phyloP scores from a whole-genome alignment of 768 basidiomycete species.

The Pleurotus tuoliensis region DNA sequence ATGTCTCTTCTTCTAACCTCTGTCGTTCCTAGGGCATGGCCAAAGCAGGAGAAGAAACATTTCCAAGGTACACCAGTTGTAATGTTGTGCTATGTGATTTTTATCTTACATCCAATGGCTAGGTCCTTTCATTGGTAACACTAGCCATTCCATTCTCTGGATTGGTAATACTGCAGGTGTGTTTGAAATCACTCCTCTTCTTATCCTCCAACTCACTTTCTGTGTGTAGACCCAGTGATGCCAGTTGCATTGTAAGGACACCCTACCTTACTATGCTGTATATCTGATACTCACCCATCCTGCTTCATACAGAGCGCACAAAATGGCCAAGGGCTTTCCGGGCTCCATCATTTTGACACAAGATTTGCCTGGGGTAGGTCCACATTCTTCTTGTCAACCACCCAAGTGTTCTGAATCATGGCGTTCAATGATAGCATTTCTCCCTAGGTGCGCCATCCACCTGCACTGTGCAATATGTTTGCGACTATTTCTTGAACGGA shows the following conservation, averaged over 20 bases:
- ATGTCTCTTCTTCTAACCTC: neutral
- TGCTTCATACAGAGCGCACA: slow-evolving; percentile 28
- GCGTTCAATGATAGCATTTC: slow-evolving; percentile 18
- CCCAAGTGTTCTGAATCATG: slow-evolving; percentile 15
- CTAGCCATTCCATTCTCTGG: slow-evolving; percentile 35
- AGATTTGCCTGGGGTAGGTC: slow-evolving; percentile 34
- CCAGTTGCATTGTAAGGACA: slow-evolving; percentile 7
- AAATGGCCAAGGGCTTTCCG: slow-evolving; percentile 31
- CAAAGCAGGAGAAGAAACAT: neutral
- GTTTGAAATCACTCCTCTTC: neutral
- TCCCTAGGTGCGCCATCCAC: no score
- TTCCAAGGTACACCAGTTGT: neutral
- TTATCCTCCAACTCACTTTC: neutral
- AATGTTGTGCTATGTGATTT: neutral
- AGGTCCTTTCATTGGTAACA: slow-evolving; percentile 34
- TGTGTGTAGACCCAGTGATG: slow-evolving; percentile 14
- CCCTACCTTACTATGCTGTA: neutral
- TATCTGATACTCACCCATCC: neutral
- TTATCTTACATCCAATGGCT: neutral
- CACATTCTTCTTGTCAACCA: neutral
- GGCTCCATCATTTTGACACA: slow-evolving; percentile 37
- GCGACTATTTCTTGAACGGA: no score
- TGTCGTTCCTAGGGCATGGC: neutral
- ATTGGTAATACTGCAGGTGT: slow-evolving; percentile 38
- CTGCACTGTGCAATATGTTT: no score